These are phyloP conservation scores for Kwoniella heveanensis DNA, from an alignment of 768 basidiomycete species.

Conservation along the genomic window DNA sequence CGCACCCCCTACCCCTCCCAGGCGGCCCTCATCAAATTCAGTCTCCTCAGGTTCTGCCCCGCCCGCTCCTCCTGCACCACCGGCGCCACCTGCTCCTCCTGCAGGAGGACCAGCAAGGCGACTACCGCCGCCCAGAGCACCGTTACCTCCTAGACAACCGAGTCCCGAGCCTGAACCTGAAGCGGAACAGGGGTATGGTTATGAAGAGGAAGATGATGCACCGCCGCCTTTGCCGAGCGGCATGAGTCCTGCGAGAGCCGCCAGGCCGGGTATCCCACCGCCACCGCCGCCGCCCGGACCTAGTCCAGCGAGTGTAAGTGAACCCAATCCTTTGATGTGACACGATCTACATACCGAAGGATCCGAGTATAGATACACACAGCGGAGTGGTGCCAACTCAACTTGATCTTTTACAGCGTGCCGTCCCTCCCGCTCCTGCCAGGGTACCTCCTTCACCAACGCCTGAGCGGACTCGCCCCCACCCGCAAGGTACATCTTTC, in stretches of 20 bases:
- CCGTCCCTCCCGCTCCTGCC: slow-evolving; percentile 21
- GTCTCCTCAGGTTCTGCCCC: slow-evolving; percentile 26
- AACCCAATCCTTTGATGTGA: too few species aligned
- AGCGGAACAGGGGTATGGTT: neutral
- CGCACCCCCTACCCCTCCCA: slow-evolving; percentile 21
- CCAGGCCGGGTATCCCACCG: slow-evolving; percentile 17
- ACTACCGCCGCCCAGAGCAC: slow-evolving; percentile 33
- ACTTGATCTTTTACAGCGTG: slow-evolving; percentile 14
- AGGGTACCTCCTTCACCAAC: slow-evolving; percentile 26
- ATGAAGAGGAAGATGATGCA: slow-evolving; percentile 35
- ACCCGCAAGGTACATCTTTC: slow-evolving; percentile 41
- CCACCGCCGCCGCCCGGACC: slow-evolving; percentile 30
- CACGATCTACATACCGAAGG: too few species aligned
- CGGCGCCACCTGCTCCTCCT: slow-evolving; percentile 33
- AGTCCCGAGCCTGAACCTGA: slow-evolving; percentile 17
- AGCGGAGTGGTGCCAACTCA: too few species aligned
- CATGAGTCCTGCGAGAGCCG: slow-evolving; percentile 48
- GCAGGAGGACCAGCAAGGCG: slow-evolving; percentile 17
- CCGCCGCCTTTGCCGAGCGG: slow-evolving; percentile 45
- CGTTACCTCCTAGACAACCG: slow-evolving; percentile 25
- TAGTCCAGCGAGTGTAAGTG: slow-evolving; percentile 29
- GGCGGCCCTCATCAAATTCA: slow-evolving; percentile 22
- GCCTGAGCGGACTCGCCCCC: slow-evolving; percentile 31
- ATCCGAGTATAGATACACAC: too few species aligned
- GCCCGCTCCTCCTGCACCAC: slow-evolving; percentile 30